These are phyloP conservation scores for Stropharia rugosoannulata DNA, from an alignment of 768 basidiomycete genomes.

Conservation along the genomic window DNA sequence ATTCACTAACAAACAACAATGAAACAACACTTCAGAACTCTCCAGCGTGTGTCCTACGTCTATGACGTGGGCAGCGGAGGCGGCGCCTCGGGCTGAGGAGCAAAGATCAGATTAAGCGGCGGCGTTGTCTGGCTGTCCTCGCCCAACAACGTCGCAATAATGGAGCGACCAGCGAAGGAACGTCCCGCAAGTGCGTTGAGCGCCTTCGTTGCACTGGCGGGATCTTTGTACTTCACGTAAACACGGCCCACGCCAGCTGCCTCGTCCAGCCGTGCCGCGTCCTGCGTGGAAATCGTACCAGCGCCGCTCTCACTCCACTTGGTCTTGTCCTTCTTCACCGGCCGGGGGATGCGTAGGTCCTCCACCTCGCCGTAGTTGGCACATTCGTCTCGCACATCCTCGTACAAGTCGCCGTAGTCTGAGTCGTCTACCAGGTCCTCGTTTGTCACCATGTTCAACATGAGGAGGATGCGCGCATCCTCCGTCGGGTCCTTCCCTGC, in stretches of 20 bases:
- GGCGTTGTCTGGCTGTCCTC: conserved; percentile 87
- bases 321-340: conserved; percentile 81
- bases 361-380: conserved; percentile 76
- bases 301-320: conserved; percentile 70
- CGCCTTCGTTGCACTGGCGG: conserved; percentile 63
- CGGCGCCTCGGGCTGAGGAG: conserved; percentile 79
- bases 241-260: conserved; percentile 93
- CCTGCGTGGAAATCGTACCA: conserved; percentile 48
- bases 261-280: conserved; percentile 77
- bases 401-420: conserved; percentile 92
- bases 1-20: too few relatives aligned
- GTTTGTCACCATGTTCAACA: conserved; percentile 97
- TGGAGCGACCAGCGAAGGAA: conserved; percentile 83
- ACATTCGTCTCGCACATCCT: conserved; percentile 93
- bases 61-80: conserved; percentile 64
- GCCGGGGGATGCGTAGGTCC: conserved; percentile 87
- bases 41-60: neutral
- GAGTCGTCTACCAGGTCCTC: conserved; percentile 90
- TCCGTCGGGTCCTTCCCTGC: conserved; percentile 62
- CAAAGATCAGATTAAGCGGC: conserved; percentile 79
- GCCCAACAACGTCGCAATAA: conserved; percentile 80
- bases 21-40: too few relatives aligned
- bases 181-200: conserved; percentile 89
- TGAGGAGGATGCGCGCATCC: conserved; percentile 85
- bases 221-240: conserved; percentile 81